Evolutionary conservation across 306 rosid species (phyloP), one percentile per base, ranked within the genome.

Genomic region (Luffa acutangula): DNA sequence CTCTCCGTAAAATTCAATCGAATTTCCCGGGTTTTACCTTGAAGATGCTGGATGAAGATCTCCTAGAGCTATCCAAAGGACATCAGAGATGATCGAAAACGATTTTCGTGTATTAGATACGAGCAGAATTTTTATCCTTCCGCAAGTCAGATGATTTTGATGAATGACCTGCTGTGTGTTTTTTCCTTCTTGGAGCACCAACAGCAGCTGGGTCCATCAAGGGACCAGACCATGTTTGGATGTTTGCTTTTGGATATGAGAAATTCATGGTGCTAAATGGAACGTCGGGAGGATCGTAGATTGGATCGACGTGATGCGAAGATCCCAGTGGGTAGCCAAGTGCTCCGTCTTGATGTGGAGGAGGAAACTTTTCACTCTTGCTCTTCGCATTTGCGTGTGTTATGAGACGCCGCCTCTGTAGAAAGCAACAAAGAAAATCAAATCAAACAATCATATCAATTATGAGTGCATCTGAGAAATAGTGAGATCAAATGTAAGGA

Each of bases 281-380:
- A 86, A 93, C 91, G 56, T 91, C 98, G 9, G 97, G 92, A 79
- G 97, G 96, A 82, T 96, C 96, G 33, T 85, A 96, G 65, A 66
- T 83, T 9, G 99, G 98, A 88, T 93, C 97, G 71, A 93, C 88
- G 87, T 90, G 94, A 81, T 96, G 92, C 13, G 97, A 93, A 64
- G 99, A 90, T 81, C 96, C 96, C 81, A 96, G 77, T 21, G 96
- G 89, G 84, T 90, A 93, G 74, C 99, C 98, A 39, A 96, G 90
- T 25, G 98, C 73, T 89, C 99, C 99, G 18, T 96, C 99, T 88
- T 96, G 96, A 86, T 96, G 99, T 1, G 99, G 99, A 67, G 99
- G 99, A 76, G 98, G 99, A 81, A 96, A 96, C 88, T 96, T 96
- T 80, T 96, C 99, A 4, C 99, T 96, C 90, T 96, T 96, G 92